Evolutionary conservation across 2,329 filamentous ascomycete species (phyloP), one percentile per base, ranked within the genome.

Genomic region (Davidsoniella australis): DNA sequence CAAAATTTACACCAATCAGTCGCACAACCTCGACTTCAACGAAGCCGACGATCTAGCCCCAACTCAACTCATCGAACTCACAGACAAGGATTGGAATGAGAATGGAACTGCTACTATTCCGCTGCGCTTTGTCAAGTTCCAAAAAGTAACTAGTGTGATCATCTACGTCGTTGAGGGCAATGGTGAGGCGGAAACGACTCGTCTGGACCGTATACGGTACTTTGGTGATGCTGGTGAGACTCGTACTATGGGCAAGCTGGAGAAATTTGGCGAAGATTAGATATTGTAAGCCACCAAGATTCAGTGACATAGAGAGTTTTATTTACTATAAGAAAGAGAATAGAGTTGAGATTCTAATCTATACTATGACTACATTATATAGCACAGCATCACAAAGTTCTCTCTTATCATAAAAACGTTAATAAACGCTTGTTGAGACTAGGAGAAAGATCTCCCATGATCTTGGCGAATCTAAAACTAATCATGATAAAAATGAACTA

Each of bases 51-150:
- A 89, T 59, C 80, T 84, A 48, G 73, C 80, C 45, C 75, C 85
- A 1, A 88, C 85, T 14, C 91, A 98, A 65, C 73, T 72, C 47
- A 77, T 95, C 53, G 80, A 80, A 58, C 71, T 98, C 41, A 70
- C 73, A 54, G 69, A 79, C 42, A 71, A 74, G 47, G 85, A 94
- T 60, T 98, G 91, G 89, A 84, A 87, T 63, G 69, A 72, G 41
- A 77, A 84, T 12, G 82, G 79, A 47, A 89, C 85, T 7, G 82
- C 78, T 12, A 83, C 72, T 58, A 67, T 89, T 48, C 66, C 73
- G 41, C 67, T 96, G 58, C 83, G 88, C 12, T 95, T 89, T 60
- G 91, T 98, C 66, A 95, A 95, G 68, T 98, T 96, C 70, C 91
- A 96, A 67, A 93, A 87, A 61, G 83, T 95, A 48, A 82, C 78